Evolutionary conservation across 495 filamentous ascomycete species (phyloP), one percentile per base, ranked within the genome.

Genomic region (Chaetomium cochliodes): DNA sequence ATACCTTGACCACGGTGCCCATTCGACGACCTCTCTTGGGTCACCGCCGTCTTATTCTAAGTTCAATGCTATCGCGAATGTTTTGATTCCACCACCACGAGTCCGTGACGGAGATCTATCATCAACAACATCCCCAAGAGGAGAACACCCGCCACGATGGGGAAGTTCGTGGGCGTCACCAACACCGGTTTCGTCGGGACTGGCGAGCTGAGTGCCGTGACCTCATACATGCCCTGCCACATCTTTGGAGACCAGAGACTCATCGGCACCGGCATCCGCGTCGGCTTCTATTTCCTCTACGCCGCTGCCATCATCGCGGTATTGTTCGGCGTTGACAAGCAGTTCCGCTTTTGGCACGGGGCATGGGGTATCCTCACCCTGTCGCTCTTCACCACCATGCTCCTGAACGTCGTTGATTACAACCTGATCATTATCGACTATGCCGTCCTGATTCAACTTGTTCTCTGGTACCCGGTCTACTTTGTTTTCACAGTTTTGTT

Each of bases 241-340:
- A 71, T 73, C 53, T 74, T 74, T 33, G 72, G 72, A 42, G 70
- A 74, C 67, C 70, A 72, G 67, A 72, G 70, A 68, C 70, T 74
- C 51, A 72, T 73, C 62, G 72, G 72, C 46, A 49, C 61, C 37
- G 72, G 72, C 58, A 71, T 74, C 26, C 67, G 72, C 13, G 26
- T 70, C 50, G 70, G 70, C 60, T 74, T 74, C 70, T 74, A 74
- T 62, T 63, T 74, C 16, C 61, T 73, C 13, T 74, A 74, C 57
- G 58, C 46, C 11, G 67, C 72, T 18, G 72, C 70, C 60, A 73
- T 73, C 60, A 7, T 71, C 20, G 72, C 65, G 39, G 60, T 74
- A 1, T 64, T 74, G 25, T 71, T 73, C 42, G 65, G 70, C 55
- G 63, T 72, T 55, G 70, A 74, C 68, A 72, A 72, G 65, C 70